Base-by-base conservation (phyloP, 1,284 basidiomycete species). In the Volvariella surrecta region DNA sequence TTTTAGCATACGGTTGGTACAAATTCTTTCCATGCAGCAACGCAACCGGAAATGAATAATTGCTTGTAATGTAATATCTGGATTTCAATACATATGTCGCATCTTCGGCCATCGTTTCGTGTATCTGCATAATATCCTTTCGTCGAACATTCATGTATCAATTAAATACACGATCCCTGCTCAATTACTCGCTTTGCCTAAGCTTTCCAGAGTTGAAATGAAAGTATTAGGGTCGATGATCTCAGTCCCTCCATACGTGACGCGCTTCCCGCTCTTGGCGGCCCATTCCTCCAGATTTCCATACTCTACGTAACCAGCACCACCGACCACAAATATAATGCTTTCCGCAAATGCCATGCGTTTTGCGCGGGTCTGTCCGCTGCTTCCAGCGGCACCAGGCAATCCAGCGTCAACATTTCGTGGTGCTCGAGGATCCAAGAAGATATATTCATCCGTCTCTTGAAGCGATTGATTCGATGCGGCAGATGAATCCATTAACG, bases 251-350 rank as follows among this genome's bases (percentile, higher is more conserved):
- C 96, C 96, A 60, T 99, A 99, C 20, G 90, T 89, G 40, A 99
- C 82, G 55, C 77, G 77, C 65, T 89, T 90, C 13, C 86, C 86
- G 8, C 78, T 79, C 61, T 79, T 80, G 37, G 60, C 66, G 4
- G 86, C 89, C 88, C 91, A 95, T 60, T 97, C 94, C 58, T 87
- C 80, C 52, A 99, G 64, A 61, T 99, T 99, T 4, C 92, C 90
- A 56, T 95, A 97, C 64, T 99, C 96, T 42, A 99, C 92, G 57
- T 99, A 96, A 16, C 92, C 87, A 1, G 93, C 96, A 3, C 96
- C 96, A 3, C 96, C 96, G 1, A 99, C 94, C 11, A 99, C 73
- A 55, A 99, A 99, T 1, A 99, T 88, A 52, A 93, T 79, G 13
- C 87, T 84, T 52, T 99, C 94, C 13, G 73, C 68, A 61, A 93